Percentiles rank a stretch among this genome's conserved stretches.
Conservation (phyloP, 305 asterid genomes). For the Ajuga reptans region DNA sequence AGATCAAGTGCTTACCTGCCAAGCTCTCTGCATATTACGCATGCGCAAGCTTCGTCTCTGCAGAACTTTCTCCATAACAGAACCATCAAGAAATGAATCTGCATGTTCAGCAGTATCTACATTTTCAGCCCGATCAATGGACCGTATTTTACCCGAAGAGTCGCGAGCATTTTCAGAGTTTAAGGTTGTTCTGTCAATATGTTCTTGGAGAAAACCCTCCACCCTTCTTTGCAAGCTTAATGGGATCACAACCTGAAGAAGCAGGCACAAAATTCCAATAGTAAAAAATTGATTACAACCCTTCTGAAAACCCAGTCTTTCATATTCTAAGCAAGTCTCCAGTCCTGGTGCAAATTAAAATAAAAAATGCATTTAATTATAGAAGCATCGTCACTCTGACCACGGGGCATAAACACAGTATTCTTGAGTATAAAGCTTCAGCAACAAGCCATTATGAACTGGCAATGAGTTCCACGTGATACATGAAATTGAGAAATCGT, state of each 20-base stretch:
- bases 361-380: background rate
- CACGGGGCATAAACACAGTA: background rate
- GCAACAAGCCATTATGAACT: background rate
- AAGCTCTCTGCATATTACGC: constrained; percentile 92
- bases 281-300: constrained; percentile 11
- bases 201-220: constrained; percentile 94
- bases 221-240: constrained; percentile 96
- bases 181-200: constrained; percentile 68
- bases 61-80: constrained; percentile 94
- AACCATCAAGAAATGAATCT: constrained; percentile 65
- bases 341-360: constrained; percentile 4
- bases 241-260: constrained; percentile 76
- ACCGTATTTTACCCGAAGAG: constrained; percentile 29
- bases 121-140: constrained; percentile 34
- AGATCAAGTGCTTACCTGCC: constrained; percentile 57
- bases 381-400: background rate
- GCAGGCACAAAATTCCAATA: constrained; percentile 17
- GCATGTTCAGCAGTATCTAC: constrained; percentile 41
- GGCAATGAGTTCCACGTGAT: background rate
- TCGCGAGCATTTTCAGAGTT: constrained; percentile 33
- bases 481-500: background rate
- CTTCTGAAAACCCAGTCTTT: constrained; percentile 4
- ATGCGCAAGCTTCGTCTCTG: constrained; percentile 92
- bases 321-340: background rate
- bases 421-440: background rate